Conservation (phyloP, 176 grass and related monocot genomes). For the Rhynchospora tenuis region DNA sequence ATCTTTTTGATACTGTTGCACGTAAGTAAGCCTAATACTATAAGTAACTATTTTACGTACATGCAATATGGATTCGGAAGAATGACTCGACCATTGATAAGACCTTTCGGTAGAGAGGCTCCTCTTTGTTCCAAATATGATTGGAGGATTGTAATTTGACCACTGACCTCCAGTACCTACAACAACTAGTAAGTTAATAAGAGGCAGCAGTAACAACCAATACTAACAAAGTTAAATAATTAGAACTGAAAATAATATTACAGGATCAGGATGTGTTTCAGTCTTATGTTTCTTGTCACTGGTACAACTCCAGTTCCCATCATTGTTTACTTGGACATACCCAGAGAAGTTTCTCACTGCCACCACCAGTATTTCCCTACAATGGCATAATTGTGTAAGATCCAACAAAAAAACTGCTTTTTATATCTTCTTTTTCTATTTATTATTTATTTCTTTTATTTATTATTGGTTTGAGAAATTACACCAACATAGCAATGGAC, state of each 20-base stretch:
- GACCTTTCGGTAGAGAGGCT: constrained; percentile 49
- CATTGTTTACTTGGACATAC: constrained; percentile 58
- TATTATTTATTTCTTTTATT: background rate
- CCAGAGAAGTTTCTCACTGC: constrained; percentile 64
- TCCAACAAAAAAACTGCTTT: background rate
- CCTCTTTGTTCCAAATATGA: constrained; percentile 91
- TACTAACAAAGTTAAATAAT: background rate
- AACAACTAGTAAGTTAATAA: constrained; percentile 10
- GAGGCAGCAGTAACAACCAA: background rate
- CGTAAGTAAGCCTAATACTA: background rate
- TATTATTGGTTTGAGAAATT: background rate
- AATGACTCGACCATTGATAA: constrained; percentile 61
- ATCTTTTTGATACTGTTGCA: background rate
- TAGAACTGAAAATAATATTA: constrained; percentile 21
- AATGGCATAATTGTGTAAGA: background rate
- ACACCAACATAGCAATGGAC: background rate
- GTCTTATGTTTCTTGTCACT: constrained; percentile 56
- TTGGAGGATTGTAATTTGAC: constrained; percentile 64
- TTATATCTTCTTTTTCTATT: background rate
- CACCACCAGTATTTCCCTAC: constrained; percentile 87
- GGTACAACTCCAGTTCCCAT: constrained; percentile 66
- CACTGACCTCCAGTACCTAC: constrained; percentile 68
- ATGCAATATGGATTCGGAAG: constrained; percentile 71
- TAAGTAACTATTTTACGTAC: constrained; percentile 7
- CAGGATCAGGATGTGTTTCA: constrained; percentile 52